Percentiles rank a stretch among this genome's conserved stretches.
These are phyloP conservation scores for Gossypium rotundifolium DNA, from an alignment of 345 rosid genomes.

Conservation along the genomic window DNA sequence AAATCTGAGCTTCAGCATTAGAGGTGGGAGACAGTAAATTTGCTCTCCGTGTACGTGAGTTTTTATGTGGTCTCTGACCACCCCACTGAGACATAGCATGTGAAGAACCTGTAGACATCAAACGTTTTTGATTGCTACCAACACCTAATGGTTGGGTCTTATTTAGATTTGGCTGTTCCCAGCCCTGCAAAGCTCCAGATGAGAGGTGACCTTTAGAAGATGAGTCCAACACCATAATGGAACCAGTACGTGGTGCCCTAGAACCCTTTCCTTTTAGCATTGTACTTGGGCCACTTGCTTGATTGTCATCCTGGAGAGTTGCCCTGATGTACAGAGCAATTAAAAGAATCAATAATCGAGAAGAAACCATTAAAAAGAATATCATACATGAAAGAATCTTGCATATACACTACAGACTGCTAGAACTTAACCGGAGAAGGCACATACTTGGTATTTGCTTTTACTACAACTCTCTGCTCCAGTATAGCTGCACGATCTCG, in stretches of 20 bases:
- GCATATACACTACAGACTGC: background rate
- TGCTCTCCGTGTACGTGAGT: conserved; percentile 76
- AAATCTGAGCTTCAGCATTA: conserved; percentile 47
- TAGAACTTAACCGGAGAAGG: conserved; percentile 14
- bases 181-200: conserved; percentile 56
- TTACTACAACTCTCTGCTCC: conserved; percentile 53
- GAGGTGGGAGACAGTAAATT: conserved; percentile 61
- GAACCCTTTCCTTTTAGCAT: conserved; percentile 59
- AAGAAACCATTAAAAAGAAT: background rate
- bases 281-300: conserved; percentile 45
- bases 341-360: conserved; percentile 17
- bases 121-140: conserved; percentile 39
- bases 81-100: conserved; percentile 86
- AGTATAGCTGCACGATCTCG: conserved; percentile 42
- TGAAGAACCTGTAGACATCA: conserved; percentile 50
- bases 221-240: conserved; percentile 58
- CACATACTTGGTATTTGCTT: conserved; percentile 67
- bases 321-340: conserved; percentile 39
- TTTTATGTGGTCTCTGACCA: conserved; percentile 86
- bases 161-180: conserved; percentile 42
- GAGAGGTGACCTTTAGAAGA: conserved; percentile 49
- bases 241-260: conserved; percentile 59
- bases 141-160: conserved; percentile 32
- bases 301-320: conserved; percentile 49
- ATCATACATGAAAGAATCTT: background rate